phyloP scores from a whole-genome alignment of 345 rosid genomes.

The Turnera subulata region DNA sequence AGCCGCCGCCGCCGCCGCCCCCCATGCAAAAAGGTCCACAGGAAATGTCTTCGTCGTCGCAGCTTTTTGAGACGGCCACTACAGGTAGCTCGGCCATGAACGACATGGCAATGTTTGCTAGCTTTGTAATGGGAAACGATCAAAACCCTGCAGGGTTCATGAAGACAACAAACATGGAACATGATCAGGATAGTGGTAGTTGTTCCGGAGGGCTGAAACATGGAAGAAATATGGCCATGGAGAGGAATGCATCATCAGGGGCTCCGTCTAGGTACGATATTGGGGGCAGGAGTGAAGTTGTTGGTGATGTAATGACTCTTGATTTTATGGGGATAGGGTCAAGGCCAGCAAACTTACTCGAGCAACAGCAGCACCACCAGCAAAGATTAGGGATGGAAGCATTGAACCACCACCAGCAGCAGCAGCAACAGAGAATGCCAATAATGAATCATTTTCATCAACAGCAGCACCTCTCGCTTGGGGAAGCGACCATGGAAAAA shows the following conservation, averaged over 20 bases:
- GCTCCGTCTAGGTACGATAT: slow-evolving; percentile 32
- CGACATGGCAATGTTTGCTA: slow-evolving; percentile 46
- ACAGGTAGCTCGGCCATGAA: slow-evolving; percentile 23
- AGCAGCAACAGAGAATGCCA: slow-evolving; percentile 31
- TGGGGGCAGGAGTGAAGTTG: slow-evolving; percentile 12
- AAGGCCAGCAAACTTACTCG: slow-evolving; percentile 28
- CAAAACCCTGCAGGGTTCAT: slow-evolving; percentile 25
- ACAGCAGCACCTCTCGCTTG: slow-evolving; percentile 37
- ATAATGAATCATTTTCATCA: slow-evolving; percentile 45
- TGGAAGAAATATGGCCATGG: slow-evolving; percentile 22
- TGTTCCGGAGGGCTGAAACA: slow-evolving; percentile 20
- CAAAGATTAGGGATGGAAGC: slow-evolving; percentile 39
- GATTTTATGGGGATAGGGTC: slow-evolving; percentile 59
- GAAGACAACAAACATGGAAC: slow-evolving; percentile 24
- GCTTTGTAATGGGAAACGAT: slow-evolving; percentile 30
- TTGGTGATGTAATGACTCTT: slow-evolving; percentile 37
- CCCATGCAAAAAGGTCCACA: slow-evolving; percentile 24
- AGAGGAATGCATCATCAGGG: slow-evolving; percentile 11
- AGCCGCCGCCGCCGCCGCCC: too few relatives aligned
- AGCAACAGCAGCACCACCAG: slow-evolving; percentile 18
- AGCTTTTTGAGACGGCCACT: slow-evolving; percentile 29
- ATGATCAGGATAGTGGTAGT: slow-evolving; percentile 28
- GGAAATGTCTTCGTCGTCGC: slow-evolving; percentile 37
- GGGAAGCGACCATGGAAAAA: slow-evolving; percentile 45
- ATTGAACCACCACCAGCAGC: slow-evolving; percentile 36